These are phyloP conservation scores for Epichloe bromicola DNA, from an alignment of 2,329 filamentous ascomycete genomes.

Conservation along the genomic window DNA sequence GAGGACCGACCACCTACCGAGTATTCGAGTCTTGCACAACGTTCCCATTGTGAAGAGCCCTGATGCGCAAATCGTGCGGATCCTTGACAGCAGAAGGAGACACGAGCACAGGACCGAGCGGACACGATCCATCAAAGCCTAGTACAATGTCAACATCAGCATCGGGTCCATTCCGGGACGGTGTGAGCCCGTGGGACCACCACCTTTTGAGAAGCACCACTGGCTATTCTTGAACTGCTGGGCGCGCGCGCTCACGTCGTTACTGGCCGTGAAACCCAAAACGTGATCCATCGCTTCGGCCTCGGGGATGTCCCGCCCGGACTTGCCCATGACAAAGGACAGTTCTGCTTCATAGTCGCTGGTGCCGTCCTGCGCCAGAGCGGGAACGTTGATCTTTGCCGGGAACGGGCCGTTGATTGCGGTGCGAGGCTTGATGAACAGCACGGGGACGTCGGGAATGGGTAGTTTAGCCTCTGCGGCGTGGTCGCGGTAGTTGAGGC, in stretches of 20 bases:
- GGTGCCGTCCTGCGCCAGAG: constrained; percentile 14
- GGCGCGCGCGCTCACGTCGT: constrained; percentile 25
- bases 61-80: constrained; percentile 18
- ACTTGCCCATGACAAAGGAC: constrained; percentile 23
- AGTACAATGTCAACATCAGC: no score
- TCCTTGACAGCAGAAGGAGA: constrained; percentile 17
- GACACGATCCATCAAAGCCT: constrained; percentile 35
- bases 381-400: constrained; percentile 16
- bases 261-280: constrained; percentile 25
- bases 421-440: constrained; percentile 28
- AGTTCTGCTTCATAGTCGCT: constrained; percentile 29
- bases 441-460: constrained; percentile 21
- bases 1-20: constrained; percentile 4
- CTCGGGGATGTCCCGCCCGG: constrained; percentile 27
- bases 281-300: constrained; percentile 25
- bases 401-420: constrained; percentile 20
- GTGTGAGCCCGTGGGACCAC: constrained; percentile 6
- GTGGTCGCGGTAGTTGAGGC: constrained; percentile 31
- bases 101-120: constrained; percentile 28
- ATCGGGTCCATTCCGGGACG: constrained; percentile 8
- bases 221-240: constrained; percentile 26
- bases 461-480: constrained; percentile 24
- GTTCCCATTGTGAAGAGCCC: constrained; percentile 22
- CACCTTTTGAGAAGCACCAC: constrained; percentile 30
- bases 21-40: constrained; percentile 24